phyloP scores from a whole-genome alignment of 2,329 filamentous ascomycete species.

The Aspergillus sp. region DNA sequence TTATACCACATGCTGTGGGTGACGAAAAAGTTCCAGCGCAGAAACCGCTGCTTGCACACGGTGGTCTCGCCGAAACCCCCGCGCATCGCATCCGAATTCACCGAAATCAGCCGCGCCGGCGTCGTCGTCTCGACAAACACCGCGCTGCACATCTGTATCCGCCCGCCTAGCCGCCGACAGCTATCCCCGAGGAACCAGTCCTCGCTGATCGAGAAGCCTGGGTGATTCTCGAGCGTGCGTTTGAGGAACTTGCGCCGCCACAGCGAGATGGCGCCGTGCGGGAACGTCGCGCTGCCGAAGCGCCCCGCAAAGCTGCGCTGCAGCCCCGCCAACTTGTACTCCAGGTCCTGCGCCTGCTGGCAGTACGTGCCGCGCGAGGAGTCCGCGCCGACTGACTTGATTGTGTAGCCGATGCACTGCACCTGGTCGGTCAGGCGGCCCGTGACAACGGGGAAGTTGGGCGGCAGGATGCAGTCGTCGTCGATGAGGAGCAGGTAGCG shows the following conservation, averaged over 20 bases:
- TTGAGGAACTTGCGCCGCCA: conserved; percentile 49
- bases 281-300: conserved; percentile 49
- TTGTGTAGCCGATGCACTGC: conserved; percentile 50
- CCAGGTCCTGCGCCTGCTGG: conserved; percentile 51
- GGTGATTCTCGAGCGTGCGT: conserved; percentile 47
- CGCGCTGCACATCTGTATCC: conserved; percentile 49
- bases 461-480: conserved; percentile 49
- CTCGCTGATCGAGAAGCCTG: conserved; percentile 50
- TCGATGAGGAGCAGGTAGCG: conserved; percentile 49
- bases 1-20: conserved; percentile 50
- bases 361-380: conserved; percentile 36
- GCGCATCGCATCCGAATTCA: conserved; percentile 37
- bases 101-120: conserved; percentile 41
- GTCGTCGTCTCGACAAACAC: conserved; percentile 54
- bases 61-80: conserved; percentile 55
- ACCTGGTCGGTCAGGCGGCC: conserved; percentile 42
- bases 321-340: conserved; percentile 52
- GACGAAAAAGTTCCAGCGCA: conserved; percentile 54
- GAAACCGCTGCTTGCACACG: conserved; percentile 51
- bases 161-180: conserved; percentile 43
- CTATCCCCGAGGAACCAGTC: conserved; percentile 55
- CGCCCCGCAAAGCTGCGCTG: conserved; percentile 45
- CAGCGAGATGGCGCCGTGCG: conserved; percentile 51
- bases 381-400: conserved; percentile 43
- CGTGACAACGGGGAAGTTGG: conserved; percentile 48